Conservation (phyloP, 495 filamentous ascomycete genomes). For the Neurospora sp. region DNA sequence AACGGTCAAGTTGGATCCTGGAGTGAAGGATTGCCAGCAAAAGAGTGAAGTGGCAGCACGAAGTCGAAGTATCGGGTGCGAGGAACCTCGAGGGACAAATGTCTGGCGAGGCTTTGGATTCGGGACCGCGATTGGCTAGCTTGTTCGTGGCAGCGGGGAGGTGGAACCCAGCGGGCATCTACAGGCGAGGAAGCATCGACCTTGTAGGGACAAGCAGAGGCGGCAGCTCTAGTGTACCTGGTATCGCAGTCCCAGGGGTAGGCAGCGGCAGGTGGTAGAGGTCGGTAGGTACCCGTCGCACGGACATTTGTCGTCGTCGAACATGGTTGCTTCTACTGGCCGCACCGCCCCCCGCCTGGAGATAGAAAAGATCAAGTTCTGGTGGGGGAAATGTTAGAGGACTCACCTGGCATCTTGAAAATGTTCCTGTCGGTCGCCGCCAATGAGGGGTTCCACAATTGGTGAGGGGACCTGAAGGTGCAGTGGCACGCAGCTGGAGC, state of each 20-base stretch:
- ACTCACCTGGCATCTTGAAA: neutral
- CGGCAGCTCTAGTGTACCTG: neutral
- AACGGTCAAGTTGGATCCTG: neutral
- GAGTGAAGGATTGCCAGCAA: neutral
- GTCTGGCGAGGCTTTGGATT: neutral
- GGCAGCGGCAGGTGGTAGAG: neutral
- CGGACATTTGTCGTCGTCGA: neutral
- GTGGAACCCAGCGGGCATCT: neutral
- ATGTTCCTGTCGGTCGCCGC: neutral
- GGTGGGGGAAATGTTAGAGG: neutral
- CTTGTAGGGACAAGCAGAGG: neutral
- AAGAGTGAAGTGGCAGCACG: neutral
- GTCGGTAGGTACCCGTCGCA: neutral
- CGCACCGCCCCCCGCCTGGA: neutral
- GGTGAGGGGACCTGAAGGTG: neutral
- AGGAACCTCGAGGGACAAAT: neutral
- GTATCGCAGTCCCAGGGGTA: neutral
- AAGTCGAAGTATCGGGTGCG: neutral
- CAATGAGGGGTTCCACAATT: neutral
- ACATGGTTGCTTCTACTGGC: neutral
- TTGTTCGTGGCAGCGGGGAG: neutral
- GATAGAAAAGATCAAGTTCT: neutral
- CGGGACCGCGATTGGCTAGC: neutral
- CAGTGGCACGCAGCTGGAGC: neutral
- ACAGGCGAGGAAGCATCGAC: neutral